A percentile compares a stretch with the other conserved stretches of the same genome.
Evolutionary conservation across 768 basidiomycete genomes (phyloP).

Genomic region (Tephrocybe sp.): DNA sequence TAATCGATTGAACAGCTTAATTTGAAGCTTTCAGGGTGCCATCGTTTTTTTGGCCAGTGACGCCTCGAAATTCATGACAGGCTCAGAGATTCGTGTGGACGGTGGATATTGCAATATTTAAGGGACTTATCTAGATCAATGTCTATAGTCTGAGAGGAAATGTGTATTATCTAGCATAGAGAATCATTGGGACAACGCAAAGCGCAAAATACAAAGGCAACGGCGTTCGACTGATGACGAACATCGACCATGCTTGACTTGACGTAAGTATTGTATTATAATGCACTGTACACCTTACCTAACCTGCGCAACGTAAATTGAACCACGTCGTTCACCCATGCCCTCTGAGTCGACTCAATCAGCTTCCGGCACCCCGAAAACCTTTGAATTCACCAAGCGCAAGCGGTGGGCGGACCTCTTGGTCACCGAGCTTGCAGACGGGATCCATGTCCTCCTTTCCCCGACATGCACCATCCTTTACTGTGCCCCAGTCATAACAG

Average conservation of each 20-base stretch:
- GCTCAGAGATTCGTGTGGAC: constrained; percentile 81
- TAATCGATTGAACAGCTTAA: constrained; percentile 5
- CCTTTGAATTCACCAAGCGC: constrained; percentile 83
- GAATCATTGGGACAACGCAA: too few relatives aligned
- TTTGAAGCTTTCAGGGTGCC: constrained; percentile 56
- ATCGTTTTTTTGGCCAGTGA: constrained; percentile 90
- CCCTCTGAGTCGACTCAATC: constrained; percentile 8
- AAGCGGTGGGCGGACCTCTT: constrained; percentile 87
- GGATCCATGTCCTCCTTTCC: constrained; percentile 68
- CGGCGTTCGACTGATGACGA: too few relatives aligned
- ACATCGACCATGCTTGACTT: too few relatives aligned
- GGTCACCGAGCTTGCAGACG: constrained; percentile 73
- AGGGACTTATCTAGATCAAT: background rate
- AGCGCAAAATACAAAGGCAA: too few relatives aligned
- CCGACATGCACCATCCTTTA: constrained; percentile 63
- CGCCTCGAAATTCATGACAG: constrained; percentile 89
- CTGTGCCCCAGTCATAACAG: constrained; percentile 65
- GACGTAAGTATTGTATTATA: too few relatives aligned
- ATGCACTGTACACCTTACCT: too few relatives aligned
- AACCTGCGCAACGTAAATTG: background rate
- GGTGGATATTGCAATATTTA: constrained; percentile 71
- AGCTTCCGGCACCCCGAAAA: constrained; percentile 24
- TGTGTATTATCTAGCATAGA: too few relatives aligned
- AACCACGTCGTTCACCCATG: constrained; percentile 7
- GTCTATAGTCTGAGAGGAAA: too few relatives aligned